phyloP scores from a whole-genome alignment of 2,329 filamentous ascomycete species.

The Chalara sp. region DNA sequence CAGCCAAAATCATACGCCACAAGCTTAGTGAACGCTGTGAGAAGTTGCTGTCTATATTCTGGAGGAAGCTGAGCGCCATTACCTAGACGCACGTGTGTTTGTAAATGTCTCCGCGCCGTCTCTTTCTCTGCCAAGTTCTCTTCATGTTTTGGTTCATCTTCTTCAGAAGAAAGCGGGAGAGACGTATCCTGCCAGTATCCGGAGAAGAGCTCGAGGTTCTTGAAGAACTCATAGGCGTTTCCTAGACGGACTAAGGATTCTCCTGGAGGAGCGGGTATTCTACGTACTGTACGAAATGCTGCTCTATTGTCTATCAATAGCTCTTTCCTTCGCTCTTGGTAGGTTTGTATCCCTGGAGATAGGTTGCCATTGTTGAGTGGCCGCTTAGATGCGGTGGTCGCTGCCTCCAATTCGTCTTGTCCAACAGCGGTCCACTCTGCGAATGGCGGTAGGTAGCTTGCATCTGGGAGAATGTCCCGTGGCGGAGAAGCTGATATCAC shows the following conservation, averaged over 20 bases:
- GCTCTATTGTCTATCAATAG: slow-evolving; percentile 48
- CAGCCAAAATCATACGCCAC: slow-evolving; percentile 61
- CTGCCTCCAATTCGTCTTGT: slow-evolving; percentile 25
- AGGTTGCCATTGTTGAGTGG: slow-evolving; percentile 45
- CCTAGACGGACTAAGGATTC: slow-evolving; percentile 48
- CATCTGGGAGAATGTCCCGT: slow-evolving; percentile 46
- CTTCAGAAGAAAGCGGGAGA: slow-evolving; percentile 10
- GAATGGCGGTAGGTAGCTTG: slow-evolving; percentile 43
- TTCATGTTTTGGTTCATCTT: slow-evolving; percentile 11
- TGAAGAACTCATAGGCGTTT: slow-evolving; percentile 61
- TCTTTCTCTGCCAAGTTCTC: slow-evolving; percentile 10
- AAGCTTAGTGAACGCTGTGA: slow-evolving; percentile 55
- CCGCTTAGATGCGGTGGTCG: slow-evolving; percentile 41
- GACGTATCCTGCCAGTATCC: slow-evolving; percentile 58
- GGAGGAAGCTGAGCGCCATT: slow-evolving; percentile 49
- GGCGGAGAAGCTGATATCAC: slow-evolving; percentile 43
- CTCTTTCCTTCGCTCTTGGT: slow-evolving; percentile 51
- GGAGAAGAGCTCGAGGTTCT: slow-evolving; percentile 52
- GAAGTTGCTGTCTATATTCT: slow-evolving; percentile 49
- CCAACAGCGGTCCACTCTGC: slow-evolving; percentile 39
- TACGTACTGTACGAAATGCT: slow-evolving; percentile 55
- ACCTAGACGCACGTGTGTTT: slow-evolving; percentile 34
- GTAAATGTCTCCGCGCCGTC: slow-evolving; percentile 2
- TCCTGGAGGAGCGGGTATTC: slow-evolving; percentile 47
- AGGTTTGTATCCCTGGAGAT: slow-evolving; percentile 51